Conservation (phyloP, 2,329 filamentous ascomycete genomes). For the Alternaria sp. region DNA sequence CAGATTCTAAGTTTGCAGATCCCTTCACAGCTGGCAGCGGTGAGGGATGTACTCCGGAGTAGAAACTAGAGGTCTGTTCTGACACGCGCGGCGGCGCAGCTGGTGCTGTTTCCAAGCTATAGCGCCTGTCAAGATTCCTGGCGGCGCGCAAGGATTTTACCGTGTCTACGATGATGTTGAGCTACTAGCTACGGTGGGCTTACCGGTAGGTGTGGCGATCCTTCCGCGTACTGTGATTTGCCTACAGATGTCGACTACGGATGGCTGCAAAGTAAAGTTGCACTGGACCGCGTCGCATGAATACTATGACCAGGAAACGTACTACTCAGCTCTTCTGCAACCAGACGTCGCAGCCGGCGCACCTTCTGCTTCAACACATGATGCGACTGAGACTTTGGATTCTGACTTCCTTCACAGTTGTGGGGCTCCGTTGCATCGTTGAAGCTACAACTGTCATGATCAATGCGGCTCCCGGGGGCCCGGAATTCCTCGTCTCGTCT, state of each 20-base stretch:
- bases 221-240: constrained; percentile 27
- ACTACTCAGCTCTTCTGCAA: neutral
- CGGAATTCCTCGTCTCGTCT: neutral
- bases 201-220: constrained; percentile 25
- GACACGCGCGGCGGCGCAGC: constrained; percentile 8
- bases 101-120: constrained; percentile 8
- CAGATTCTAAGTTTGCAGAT: neutral
- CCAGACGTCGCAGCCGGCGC: neutral
- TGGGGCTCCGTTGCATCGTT: neutral
- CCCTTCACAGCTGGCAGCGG: neutral
- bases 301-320: neutral
- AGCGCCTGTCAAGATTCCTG: constrained; percentile 1
- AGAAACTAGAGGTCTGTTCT: neutral
- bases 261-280: neutral
- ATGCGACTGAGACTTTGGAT: neutral
- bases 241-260: neutral
- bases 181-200: neutral
- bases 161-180: neutral
- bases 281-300: neutral
- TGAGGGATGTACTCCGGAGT: neutral
- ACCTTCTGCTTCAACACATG: neutral
- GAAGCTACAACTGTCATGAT: neutral
- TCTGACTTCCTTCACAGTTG: neutral
- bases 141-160: constrained; percentile 6
- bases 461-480: neutral